Percentiles rank a stretch among this genome's conserved stretches.
Evolutionary conservation across 2,329 filamentous ascomycete species (phyloP).

Genomic region (Fragosphaeria purpurea): DNA sequence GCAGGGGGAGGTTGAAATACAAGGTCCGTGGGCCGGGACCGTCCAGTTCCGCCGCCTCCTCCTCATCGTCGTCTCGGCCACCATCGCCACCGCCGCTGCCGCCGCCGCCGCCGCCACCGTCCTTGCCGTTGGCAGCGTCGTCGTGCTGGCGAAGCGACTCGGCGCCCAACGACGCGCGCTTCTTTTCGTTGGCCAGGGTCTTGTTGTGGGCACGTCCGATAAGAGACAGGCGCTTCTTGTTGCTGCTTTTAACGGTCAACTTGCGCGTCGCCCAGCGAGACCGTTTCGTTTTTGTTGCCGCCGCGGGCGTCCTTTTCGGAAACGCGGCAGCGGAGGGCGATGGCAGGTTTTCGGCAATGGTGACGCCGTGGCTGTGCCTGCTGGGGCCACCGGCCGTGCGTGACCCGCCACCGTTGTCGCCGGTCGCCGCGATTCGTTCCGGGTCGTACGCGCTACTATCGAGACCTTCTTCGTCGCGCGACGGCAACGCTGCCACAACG

Average conservation of each 20-base stretch:
- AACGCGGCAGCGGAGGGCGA: conserved; percentile 17
- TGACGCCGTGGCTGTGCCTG: conserved; percentile 8
- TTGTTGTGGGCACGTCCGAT: conserved; percentile 65
- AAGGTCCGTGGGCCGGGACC: conserved; percentile 45
- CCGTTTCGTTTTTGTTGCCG: conserved; percentile 48
- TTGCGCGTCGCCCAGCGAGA: conserved; percentile 96
- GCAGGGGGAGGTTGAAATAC: conserved; percentile 81
- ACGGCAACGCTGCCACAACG: background rate
- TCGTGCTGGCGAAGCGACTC: conserved; percentile 22
- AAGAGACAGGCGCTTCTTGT: conserved; percentile 72
- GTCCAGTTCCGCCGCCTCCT: conserved; percentile 26
- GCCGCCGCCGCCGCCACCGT: conserved; percentile 4
- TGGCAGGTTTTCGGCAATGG: conserved; percentile 15
- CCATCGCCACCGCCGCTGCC: too few relatives aligned
- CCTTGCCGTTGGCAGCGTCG: conserved; percentile 25
- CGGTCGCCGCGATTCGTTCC: background rate
- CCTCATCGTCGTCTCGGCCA: conserved; percentile 20
- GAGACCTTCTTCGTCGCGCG: background rate
- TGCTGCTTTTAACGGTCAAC: conserved; percentile 63
- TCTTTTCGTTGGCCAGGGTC: conserved; percentile 58
- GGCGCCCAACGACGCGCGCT: conserved; percentile 36
- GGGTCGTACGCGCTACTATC: background rate
- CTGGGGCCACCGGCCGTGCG: background rate
- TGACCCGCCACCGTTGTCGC: background rate
- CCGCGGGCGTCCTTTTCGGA: background rate